Conservation (phyloP, 2,329 filamentous ascomycete species). For the Aspergillus caelatus region DNA sequence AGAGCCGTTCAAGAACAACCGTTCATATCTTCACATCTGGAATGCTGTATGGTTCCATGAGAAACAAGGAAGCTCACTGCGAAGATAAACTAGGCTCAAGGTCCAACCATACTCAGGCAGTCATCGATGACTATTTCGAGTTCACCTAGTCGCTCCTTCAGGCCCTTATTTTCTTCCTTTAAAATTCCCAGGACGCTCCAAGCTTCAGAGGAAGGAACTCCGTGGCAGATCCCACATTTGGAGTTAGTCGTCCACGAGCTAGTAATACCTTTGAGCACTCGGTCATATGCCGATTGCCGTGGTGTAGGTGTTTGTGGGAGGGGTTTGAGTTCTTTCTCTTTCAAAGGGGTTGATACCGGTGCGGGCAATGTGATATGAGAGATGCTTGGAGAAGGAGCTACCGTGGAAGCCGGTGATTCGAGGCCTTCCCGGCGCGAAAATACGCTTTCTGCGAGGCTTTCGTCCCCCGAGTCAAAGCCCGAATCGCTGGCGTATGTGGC, state of each 20-base stretch:
- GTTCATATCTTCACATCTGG: neutral
- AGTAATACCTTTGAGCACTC: constrained; percentile 44
- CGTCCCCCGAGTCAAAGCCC: constrained; percentile 62
- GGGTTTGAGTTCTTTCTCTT: constrained; percentile 33
- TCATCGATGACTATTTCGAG: constrained; percentile 60
- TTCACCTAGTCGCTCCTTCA: constrained; percentile 56
- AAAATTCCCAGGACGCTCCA: constrained; percentile 58
- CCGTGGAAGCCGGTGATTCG: constrained; percentile 39
- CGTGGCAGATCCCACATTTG: constrained; percentile 46
- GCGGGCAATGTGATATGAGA: constrained; percentile 36
- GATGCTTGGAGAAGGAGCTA: constrained; percentile 41
- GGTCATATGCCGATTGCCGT: constrained; percentile 44
- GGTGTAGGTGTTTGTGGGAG: constrained; percentile 21
- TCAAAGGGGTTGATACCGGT: constrained; percentile 37
- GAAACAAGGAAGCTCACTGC: neutral
- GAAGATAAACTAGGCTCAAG: constrained; percentile 18
- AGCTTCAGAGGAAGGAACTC: constrained; percentile 47
- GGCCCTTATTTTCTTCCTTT: constrained; percentile 57
- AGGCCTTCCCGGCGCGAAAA: constrained; percentile 46
- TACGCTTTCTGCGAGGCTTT: constrained; percentile 53
- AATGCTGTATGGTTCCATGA: neutral
- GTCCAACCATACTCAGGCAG: constrained; percentile 56
- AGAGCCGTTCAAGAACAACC: neutral
- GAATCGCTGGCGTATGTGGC: constrained; percentile 55
- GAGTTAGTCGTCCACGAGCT: constrained; percentile 33